Percentiles rank a stretch among this genome's conserved stretches.
Conservation (phyloP, 177 flowering plant species). For the Telopea speciosissima region DNA sequence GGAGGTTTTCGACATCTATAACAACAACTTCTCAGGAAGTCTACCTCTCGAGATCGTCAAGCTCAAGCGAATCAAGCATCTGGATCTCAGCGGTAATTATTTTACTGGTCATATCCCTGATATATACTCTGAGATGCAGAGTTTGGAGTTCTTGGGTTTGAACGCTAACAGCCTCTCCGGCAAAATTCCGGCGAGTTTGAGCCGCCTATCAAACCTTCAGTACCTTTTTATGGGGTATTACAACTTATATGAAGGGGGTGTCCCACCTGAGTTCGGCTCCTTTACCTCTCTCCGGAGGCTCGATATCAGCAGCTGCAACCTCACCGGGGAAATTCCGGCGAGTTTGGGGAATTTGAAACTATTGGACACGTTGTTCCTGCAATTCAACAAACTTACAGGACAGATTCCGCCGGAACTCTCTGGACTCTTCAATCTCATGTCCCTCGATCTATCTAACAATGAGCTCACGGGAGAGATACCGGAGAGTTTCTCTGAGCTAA, state of each 20-base stretch:
- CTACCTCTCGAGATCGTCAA: slow-evolving; percentile 42
- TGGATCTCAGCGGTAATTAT: slow-evolving; percentile 69
- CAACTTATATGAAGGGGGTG: slow-evolving; percentile 52
- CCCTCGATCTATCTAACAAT: slow-evolving; percentile 68
- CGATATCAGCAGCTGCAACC: slow-evolving; percentile 50
- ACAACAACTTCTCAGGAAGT: slow-evolving; percentile 60
- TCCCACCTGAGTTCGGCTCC: slow-evolving; percentile 71
- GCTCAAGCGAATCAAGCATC: slow-evolving; percentile 36
- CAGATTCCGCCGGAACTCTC: slow-evolving; percentile 62
- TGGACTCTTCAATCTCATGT: slow-evolving; percentile 36
- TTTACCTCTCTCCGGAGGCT: slow-evolving; percentile 37
- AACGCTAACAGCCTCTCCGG: slow-evolving; percentile 58
- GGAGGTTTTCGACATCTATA: slow-evolving; percentile 56
- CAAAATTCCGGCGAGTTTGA: slow-evolving; percentile 42
- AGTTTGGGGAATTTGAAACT: slow-evolving; percentile 43
- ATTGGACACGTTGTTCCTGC: slow-evolving; percentile 61
- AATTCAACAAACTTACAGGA: slow-evolving; percentile 55
- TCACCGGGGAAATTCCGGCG: slow-evolving; percentile 73
- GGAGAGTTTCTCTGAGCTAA: slow-evolving; percentile 38
- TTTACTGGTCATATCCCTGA: slow-evolving; percentile 71
- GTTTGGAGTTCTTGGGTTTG: slow-evolving; percentile 52
- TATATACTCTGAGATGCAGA: slow-evolving; percentile 40
- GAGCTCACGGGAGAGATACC: slow-evolving; percentile 68
- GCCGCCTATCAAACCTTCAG: slow-evolving; percentile 40
- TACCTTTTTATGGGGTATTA: slow-evolving; percentile 56